Evolutionary conservation across 345 rosid species (phyloP).

Genomic region (Pelargonium nanum): DNA sequence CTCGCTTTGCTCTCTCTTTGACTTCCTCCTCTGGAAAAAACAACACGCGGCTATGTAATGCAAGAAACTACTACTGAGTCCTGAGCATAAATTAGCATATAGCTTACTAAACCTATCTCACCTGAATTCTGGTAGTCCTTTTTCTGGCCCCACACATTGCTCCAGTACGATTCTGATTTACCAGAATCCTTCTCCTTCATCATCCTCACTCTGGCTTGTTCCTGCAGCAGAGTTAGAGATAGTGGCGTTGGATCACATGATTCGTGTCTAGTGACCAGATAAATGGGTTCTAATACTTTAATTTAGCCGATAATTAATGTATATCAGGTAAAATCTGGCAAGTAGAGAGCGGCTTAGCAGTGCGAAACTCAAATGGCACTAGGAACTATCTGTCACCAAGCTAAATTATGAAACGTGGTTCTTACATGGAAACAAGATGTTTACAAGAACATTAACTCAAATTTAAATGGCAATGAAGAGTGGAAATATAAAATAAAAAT

Average conservation of each 20-base stretch:
- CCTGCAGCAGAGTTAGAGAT: conserved; percentile 27
- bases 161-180: conserved; percentile 54
- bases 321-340: no score
- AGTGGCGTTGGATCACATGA: not conserved
- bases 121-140: conserved; percentile 54
- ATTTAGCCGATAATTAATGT: not conserved
- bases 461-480: not conserved
- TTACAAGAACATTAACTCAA: no score
- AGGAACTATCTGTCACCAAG: no score
- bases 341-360: no score
- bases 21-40: conserved; percentile 63
- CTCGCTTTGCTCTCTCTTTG: conserved; percentile 60
- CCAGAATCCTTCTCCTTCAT: conserved; percentile 43
- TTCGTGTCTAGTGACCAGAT: no score
- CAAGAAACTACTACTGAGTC: not conserved
- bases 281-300: not conserved
- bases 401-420: no score
- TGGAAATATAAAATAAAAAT: conserved; percentile 2
- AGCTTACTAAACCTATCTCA: conserved; percentile 14
- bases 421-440: no score
- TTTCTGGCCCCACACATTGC: conserved; percentile 51
- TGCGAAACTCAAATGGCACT: no score
- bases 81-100: not conserved
- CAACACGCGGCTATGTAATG: not conserved
- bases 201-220: conserved; percentile 67